Base-by-base conservation (phyloP, 257 asterid genomes). In the Nicotiana noctiflora region DNA sequence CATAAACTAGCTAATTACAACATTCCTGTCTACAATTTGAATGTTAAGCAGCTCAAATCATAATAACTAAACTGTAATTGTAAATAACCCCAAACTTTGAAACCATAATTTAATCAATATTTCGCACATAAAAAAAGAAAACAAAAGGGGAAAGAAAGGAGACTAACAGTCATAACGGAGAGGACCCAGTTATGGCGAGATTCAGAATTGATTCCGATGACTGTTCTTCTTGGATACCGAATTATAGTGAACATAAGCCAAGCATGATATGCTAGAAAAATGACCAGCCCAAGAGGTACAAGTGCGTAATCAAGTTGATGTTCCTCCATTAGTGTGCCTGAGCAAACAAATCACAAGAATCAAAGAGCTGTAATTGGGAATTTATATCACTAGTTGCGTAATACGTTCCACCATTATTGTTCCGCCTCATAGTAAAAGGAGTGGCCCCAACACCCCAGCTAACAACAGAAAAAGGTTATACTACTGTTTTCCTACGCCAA, bases 121-220 rank as follows among this genome's bases (percentile, higher is more conserved):
- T 18, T 21, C 57, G 29, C 18, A 82, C 46, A 60, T 3, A n/a
- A 21, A 46, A 27, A 2, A 15, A 65, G 27, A 5, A 63, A 21
- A 67, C 27, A 40, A 23, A 49, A 65, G 15, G 10, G 0, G 6
- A 59, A 29, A 80, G 46, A 61, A 49, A 68, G 40, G 29, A 83
- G 40, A 87, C 93, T 81, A 12, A 92, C 98, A 34, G 89, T n/a
- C 98, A 94, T 94, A 85, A 94, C 83, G 86, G 91, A 87, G 84
- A 84, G 85, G 82, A 91, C 91, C 98, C 98, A 94, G 53, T 79
- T 83, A 46, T 81, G 91, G 76, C 97, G 96, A 84, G 89, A 86
- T 84, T 94, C 90, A 31, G 96, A 81, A 85, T 92, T 94, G 40
- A 92, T 88, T 2, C 95, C 98, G 57, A 94, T 88, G 55, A 90